Percentiles rank a stretch among this genome's conserved stretches.
Conservation (phyloP, 768 basidiomycete species). For the Infundibulicybe gibba region DNA sequence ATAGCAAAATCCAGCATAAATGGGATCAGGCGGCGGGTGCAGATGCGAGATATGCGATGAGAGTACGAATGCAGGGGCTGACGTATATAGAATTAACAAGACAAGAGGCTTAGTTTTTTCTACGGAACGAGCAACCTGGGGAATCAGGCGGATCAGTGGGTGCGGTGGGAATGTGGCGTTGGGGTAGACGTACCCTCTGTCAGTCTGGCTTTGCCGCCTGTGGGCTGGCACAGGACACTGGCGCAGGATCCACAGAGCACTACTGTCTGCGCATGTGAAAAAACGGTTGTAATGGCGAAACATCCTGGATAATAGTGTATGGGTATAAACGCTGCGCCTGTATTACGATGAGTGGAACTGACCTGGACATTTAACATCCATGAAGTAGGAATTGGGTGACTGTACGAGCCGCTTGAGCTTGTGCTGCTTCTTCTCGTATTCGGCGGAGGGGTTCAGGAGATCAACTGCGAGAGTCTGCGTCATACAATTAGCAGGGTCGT, state of each 20-base stretch:
- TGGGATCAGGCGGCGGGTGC: no score
- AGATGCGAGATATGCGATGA: constrained; percentile 4
- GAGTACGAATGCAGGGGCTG: constrained; percentile 4
- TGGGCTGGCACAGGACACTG: constrained; percentile 95
- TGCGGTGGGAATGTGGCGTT: constrained; percentile 1
- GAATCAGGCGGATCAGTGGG: constrained; percentile 3
- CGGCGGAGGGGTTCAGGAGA: constrained; percentile 92
- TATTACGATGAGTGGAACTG: constrained; percentile 20
- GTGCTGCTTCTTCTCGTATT: constrained; percentile 86
- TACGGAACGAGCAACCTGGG: constrained; percentile 94
- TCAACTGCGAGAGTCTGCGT: constrained; percentile 91
- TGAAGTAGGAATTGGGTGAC: constrained; percentile 98
- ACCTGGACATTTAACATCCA: constrained; percentile 99
- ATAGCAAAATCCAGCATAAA: neutral
- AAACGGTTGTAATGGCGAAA: constrained; percentile 94
- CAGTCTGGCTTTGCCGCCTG: constrained; percentile 95
- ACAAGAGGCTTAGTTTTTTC: constrained; percentile 69
- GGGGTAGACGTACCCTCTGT: constrained; percentile 78
- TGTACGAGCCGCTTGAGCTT: constrained; percentile 99
- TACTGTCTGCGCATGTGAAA: constrained; percentile 99
- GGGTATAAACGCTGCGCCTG: constrained; percentile 7
- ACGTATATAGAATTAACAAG: constrained; percentile 7
- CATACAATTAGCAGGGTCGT: constrained; percentile 1
- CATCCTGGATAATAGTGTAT: constrained; percentile 58
- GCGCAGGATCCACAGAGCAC: constrained; percentile 92